Evolutionary conservation across 768 basidiomycete species (phyloP).

Genomic region (Coprinopsis sp.): DNA sequence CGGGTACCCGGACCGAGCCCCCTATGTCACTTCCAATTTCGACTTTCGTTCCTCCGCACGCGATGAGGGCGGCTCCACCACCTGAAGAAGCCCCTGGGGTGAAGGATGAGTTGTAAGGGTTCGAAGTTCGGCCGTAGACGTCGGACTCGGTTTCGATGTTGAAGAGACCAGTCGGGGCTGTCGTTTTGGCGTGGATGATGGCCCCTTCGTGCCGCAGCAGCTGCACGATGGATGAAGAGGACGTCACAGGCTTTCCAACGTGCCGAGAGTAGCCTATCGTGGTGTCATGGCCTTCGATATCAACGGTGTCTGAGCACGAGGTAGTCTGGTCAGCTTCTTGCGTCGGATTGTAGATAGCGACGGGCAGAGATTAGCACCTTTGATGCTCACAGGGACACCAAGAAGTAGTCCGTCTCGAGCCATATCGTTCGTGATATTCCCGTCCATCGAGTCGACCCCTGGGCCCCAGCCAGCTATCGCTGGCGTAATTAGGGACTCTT

Average conservation of each 20-base stretch:
- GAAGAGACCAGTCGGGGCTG: conserved; percentile 51
- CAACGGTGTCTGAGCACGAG: conserved; percentile 33
- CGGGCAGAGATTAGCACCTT: conserved; percentile 36
- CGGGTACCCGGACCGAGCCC: conserved; percentile 68
- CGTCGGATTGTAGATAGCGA: conserved; percentile 6
- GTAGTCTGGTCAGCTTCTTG: conserved; percentile 4
- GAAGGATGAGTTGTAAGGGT: conserved; percentile 54
- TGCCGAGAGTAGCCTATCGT: conserved; percentile 58
- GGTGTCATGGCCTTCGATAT: conserved; percentile 54
- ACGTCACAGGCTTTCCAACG: conserved; percentile 36
- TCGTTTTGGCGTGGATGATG: conserved; percentile 60
- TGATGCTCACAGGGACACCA: conserved; percentile 66
- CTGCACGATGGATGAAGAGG: conserved; percentile 51
- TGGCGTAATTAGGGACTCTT: conserved; percentile 35
- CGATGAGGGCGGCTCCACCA: conserved; percentile 65
- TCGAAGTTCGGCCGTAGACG: conserved; percentile 56
- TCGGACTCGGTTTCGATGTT: conserved; percentile 56
- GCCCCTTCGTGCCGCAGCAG: conserved; percentile 61
- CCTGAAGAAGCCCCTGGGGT: conserved; percentile 64
- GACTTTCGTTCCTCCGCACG: conserved; percentile 58
- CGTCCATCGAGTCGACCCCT: conserved; percentile 24
- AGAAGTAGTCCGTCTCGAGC: conserved; percentile 45
- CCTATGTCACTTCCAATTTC: conserved; percentile 73
- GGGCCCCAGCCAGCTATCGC: conserved; percentile 37
- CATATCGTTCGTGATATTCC: conserved; percentile 1